These are phyloP conservation scores for Solanum pennellii DNA, from an alignment of 257 asterid genomes.

Conservation along the genomic window DNA sequence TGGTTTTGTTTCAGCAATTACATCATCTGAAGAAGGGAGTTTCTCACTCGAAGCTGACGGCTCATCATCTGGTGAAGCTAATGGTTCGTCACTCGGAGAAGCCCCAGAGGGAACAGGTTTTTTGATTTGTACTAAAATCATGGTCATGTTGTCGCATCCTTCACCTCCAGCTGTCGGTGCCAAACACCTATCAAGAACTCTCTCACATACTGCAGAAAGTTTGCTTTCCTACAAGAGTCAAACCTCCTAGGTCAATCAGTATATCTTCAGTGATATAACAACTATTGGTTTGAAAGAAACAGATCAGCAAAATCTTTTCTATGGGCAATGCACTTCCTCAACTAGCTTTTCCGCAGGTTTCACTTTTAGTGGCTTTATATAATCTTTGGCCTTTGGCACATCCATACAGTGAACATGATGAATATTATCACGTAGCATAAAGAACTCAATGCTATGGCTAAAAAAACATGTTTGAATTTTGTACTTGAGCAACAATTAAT, in stretches of 20 bases:
- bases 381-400: neutral
- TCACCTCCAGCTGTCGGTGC: conserved; percentile 86
- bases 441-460: neutral
- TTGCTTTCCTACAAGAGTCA: conserved; percentile 44
- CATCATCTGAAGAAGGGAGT: conserved; percentile 6
- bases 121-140: conserved; percentile 75
- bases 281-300: neutral
- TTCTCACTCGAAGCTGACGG: conserved; percentile 11
- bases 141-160: conserved; percentile 95
- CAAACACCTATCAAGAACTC: conserved; percentile 64
- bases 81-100: neutral
- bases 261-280: neutral
- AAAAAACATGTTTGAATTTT: neutral
- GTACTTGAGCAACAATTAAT: neutral
- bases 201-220: conserved; percentile 71
- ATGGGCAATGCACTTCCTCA: neutral
- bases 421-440: neutral
- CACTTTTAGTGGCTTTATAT: neutral
- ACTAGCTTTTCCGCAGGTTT: neutral
- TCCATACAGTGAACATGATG: neutral
- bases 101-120: conserved; percentile 17
- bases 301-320: neutral
- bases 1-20: neutral
- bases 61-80: neutral
- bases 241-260: neutral